A percentile compares a stretch with the other conserved stretches of the same genome.
phyloP scores from a whole-genome alignment of 192 early-diverging fungal species.

The Rhizophagus clarus region DNA sequence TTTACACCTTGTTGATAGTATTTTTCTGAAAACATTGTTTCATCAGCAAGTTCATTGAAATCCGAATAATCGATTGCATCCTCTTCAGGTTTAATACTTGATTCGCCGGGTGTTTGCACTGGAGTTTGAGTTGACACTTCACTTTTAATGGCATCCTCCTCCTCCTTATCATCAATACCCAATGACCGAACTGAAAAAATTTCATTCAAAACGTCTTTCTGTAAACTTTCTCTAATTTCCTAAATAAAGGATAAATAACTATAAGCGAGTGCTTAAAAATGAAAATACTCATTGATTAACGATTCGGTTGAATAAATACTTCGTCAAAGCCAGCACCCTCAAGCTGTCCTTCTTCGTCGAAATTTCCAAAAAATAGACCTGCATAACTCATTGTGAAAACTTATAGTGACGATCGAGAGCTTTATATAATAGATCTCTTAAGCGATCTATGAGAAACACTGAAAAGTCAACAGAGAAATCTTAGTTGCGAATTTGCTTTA shows the following conservation, averaged over 20 bases:
- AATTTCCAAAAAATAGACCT: constrained; percentile 86
- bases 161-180: constrained; percentile 55
- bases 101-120: constrained; percentile 34
- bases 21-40: constrained; percentile 48
- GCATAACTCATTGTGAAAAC: constrained; percentile 33
- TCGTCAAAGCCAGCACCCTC: constrained; percentile 62
- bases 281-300: not conserved
- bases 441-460: not conserved
- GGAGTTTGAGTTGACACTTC: constrained; percentile 35
- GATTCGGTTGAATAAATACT: constrained; percentile 27
- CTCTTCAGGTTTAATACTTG: constrained; percentile 55
- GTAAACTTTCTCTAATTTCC: constrained; percentile 58
- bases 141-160: constrained; percentile 43
- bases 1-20: constrained; percentile 49
- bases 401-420: not conserved
- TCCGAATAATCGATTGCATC: constrained; percentile 86
- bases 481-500: not conserved
- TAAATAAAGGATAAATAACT: constrained; percentile 32
- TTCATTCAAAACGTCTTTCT: constrained; percentile 51
- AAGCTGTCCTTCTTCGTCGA: constrained; percentile 82
- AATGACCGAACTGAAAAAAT: constrained; percentile 53
- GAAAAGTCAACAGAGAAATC: not conserved
- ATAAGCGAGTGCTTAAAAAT: not conserved
- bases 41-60: constrained; percentile 80
- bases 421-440: not conserved